phyloP scores from a whole-genome alignment of 345 rosid genomes.

The Kernera saxatilis region DNA sequence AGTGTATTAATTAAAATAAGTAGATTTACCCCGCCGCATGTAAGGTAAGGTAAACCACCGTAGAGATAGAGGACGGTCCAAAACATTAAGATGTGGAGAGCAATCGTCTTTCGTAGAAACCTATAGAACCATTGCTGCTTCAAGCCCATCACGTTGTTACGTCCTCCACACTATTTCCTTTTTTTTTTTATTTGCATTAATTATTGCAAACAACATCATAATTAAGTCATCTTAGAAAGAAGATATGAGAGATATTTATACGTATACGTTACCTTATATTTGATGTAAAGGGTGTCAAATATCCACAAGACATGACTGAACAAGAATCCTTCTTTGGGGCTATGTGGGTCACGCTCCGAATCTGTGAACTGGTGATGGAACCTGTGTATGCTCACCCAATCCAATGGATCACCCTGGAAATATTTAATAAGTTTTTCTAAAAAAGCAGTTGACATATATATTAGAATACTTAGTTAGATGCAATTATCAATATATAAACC shows the following conservation, averaged over 20 bases:
- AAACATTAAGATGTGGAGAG: constrained; percentile 54
- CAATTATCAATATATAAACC: neutral
- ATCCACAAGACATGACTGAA: constrained; percentile 78
- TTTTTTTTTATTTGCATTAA: neutral
- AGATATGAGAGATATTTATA: neutral
- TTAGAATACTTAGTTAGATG: too few species aligned
- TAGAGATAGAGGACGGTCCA: constrained; percentile 45
- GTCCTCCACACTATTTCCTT: constrained; percentile 33
- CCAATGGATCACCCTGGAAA: constrained; percentile 53
- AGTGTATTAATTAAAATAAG: too few species aligned
- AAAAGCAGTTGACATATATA: neutral
- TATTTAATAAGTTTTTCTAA: neutral
- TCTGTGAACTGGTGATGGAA: constrained; percentile 79
- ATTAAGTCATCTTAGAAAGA: neutral
- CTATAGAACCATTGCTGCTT: constrained; percentile 70
- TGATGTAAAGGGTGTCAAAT: constrained; percentile 45
- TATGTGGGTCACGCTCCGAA: constrained; percentile 82
- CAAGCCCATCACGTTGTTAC: constrained; percentile 73
- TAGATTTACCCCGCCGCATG: constrained; percentile 94
- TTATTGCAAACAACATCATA: neutral
- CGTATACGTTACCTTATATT: constrained; percentile 41
- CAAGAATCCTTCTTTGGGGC: constrained; percentile 86
- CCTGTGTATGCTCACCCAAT: constrained; percentile 92
- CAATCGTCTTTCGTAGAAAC: constrained; percentile 50
- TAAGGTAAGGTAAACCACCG: constrained; percentile 75